Conservation (phyloP, 164 flowering plant genomes). For the Berberis thunbergii region DNA sequence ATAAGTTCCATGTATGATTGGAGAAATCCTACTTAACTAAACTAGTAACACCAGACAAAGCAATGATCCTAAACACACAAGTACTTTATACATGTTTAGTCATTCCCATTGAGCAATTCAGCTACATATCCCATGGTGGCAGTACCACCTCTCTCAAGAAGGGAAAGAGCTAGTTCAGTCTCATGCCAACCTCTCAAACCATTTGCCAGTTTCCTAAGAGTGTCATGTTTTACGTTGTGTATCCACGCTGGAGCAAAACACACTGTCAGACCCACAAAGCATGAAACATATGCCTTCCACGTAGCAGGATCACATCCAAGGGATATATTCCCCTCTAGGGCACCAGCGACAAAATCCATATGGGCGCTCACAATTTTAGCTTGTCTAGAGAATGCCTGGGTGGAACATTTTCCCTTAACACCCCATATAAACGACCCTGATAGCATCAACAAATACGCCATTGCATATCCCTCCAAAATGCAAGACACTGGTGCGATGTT, state of each 20-base stretch:
- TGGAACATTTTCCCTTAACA: constrained; percentile 16
- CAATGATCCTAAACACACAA: too few species aligned
- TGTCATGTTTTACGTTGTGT: constrained; percentile 42
- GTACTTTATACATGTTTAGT: not conserved
- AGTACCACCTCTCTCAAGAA: constrained; percentile 66
- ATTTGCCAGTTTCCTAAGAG: constrained; percentile 47
- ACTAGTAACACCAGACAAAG: too few species aligned
- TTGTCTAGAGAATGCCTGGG: constrained; percentile 28
- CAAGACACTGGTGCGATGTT: constrained; percentile 30
- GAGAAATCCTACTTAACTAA: too few species aligned
- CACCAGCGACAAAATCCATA: constrained; percentile 65
- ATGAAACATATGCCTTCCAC: constrained; percentile 75
- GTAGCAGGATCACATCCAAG: constrained; percentile 64
- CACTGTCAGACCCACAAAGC: constrained; percentile 61
- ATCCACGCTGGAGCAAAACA: constrained; percentile 63
- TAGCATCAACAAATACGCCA: constrained; percentile 56
- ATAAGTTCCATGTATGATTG: too few species aligned
- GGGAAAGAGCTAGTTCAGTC: constrained; percentile 63
- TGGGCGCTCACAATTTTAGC: constrained; percentile 41
- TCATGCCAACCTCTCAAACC: constrained; percentile 81
- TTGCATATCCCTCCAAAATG: constrained; percentile 59
- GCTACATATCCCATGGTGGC: constrained; percentile 57
- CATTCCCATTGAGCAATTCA: constrained; percentile 28
- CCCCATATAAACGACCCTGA: constrained; percentile 68
- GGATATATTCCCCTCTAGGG: constrained; percentile 64